phyloP scores from a whole-genome alignment of 2,329 filamentous ascomycete species.

The Raffaelea ambrosiae region DNA sequence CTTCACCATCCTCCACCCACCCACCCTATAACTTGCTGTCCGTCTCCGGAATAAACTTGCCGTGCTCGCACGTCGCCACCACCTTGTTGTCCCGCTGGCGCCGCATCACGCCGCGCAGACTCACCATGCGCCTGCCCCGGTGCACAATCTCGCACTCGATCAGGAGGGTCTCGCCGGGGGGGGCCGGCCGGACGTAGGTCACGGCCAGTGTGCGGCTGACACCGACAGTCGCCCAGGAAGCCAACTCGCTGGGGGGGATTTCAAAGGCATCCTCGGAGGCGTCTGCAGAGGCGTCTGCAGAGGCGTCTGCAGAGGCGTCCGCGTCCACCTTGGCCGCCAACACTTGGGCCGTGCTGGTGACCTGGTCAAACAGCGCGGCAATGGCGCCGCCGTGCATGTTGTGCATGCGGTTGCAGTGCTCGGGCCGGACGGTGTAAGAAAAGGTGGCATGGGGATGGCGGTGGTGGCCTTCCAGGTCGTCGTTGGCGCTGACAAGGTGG shows the following conservation, averaged over 20 bases:
- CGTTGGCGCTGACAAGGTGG: constrained; percentile 26
- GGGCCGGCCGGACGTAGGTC: constrained; percentile 58
- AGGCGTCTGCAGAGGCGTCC: background rate
- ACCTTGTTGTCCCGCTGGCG: constrained; percentile 43
- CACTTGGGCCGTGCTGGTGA: constrained; percentile 50
- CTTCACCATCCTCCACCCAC: no score
- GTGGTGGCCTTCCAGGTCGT: constrained; percentile 2
- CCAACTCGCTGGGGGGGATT: no score
- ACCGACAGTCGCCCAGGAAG: no score
- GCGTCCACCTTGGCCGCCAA: constrained; percentile 34
- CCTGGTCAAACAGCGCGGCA: constrained; percentile 59
- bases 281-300: background rate
- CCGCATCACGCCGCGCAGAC: constrained; percentile 46
- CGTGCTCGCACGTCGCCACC: constrained; percentile 53
- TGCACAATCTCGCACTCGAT: constrained; percentile 51
- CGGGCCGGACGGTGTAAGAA: constrained; percentile 37
- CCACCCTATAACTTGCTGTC: background rate
- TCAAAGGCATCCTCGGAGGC: constrained; percentile 25
- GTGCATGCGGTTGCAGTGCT: constrained; percentile 43
- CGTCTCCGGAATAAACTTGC: constrained; percentile 48
- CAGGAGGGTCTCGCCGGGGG: constrained; percentile 38
- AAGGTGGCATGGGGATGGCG: constrained; percentile 19
- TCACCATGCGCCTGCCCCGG: constrained; percentile 44
- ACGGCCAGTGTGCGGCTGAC: constrained; percentile 58
- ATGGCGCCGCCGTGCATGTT: constrained; percentile 57